A percentile compares a stretch with the other conserved stretches of the same genome.
Evolutionary conservation across 208 protist genomes (phyloP).

Genomic region (Willaertia magna): DNA sequence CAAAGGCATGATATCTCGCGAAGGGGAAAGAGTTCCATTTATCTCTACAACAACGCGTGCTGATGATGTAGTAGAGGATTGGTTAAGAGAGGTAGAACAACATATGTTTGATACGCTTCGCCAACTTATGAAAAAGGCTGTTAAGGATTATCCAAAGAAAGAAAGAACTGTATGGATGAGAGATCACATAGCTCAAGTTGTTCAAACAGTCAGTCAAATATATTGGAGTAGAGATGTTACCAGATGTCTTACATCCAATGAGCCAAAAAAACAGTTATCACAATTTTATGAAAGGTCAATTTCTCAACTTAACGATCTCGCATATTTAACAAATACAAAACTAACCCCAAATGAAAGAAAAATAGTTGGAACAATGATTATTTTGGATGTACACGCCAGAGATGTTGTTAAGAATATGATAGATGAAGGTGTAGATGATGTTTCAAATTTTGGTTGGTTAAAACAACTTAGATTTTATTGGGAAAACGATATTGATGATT

Average conservation of each 20-base stretch:
- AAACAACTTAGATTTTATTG: constrained; percentile 93
- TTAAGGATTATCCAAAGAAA: constrained; percentile 20
- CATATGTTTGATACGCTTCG: constrained; percentile 38
- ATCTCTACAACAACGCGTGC: constrained; percentile 38
- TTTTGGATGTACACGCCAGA: constrained; percentile 90
- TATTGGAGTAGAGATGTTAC: constrained; percentile 83
- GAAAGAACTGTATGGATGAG: constrained; percentile 65
- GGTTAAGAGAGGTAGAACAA: constrained; percentile 46
- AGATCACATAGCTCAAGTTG: constrained; percentile 74
- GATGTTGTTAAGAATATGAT: constrained; percentile 85
- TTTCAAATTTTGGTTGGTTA: constrained; percentile 85
- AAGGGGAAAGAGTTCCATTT: constrained; percentile 29
- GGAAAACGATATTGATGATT: constrained; percentile 69
- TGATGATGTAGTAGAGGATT: constrained; percentile 42
- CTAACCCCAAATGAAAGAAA: constrained; percentile 76
- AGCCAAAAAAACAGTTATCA: constrained; percentile 55
- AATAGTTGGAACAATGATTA: constrained; percentile 85
- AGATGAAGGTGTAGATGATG: constrained; percentile 54
- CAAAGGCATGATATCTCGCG: constrained; percentile 22
- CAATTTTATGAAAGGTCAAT: constrained; percentile 42
- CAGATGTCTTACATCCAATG: constrained; percentile 51
- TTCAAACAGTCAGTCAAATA: constrained; percentile 80
- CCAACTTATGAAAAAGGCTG: constrained; percentile 24
- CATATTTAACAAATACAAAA: constrained; percentile 62
- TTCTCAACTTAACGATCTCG: constrained; percentile 67